Evolutionary conservation across 257 asterid species (phyloP), one percentile per base, ranked within the genome.

Genomic region (Solanum tarijense): DNA sequence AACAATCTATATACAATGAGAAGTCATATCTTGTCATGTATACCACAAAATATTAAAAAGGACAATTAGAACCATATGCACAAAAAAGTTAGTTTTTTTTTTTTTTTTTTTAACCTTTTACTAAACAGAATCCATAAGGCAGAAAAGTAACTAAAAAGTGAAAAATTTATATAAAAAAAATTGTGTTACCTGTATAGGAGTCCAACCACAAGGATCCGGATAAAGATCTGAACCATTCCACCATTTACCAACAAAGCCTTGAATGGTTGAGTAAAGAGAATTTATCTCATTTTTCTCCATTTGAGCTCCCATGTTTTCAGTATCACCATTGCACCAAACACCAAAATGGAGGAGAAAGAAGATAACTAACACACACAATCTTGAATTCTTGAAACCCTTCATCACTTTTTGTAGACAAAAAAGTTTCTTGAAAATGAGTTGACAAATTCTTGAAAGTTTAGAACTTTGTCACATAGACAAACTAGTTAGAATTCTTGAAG

Each of bases 171-270:
- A 8, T 2, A 43, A 12, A 4, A 43, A 12, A 11, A 41, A 11
- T 43, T 43, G 12, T 48, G 62, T 25, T 25, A 94, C 99, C 98
- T 94, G 99, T 18, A 97, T 95, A 6, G 99, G 99, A 55, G 99
- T 97, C 99, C 99, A 97, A 43, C 99, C 99, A 91, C 99, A 97
- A 34, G 99, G 99, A 93, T 97, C 99, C 43, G 99, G 99, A 92
- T 93, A 97, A 78, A 97, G 99, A 94, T 97, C 99, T 60, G 99
- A 97, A 20, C 99, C 99, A 89, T 97, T 97, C 99, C 99, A 97
- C 98, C 98, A 94, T 84, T 91, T 91, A 14, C 99, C 98, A 18
- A 95, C 99, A 93, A 97, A 96, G 14, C 95, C 96, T 88, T 97
- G 99, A 92, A 97, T 94, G 27, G 98, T 90, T 75, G 94, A 93